Evolutionary conservation across 192 early-diverging fungal genomes (phyloP).

Genomic region (Dispira parvispora): DNA sequence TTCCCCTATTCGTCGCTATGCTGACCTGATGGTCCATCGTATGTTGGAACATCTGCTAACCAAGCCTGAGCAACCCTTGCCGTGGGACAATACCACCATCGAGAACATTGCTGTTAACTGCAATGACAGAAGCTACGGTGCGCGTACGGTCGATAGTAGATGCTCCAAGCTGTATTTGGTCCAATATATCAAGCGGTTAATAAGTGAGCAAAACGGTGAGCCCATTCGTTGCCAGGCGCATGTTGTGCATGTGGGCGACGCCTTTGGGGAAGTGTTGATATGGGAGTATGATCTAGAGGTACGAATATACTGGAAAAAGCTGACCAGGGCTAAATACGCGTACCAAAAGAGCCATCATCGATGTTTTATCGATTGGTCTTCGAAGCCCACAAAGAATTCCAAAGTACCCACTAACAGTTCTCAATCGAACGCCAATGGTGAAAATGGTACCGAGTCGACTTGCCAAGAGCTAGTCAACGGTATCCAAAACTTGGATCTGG

Average conservation of each 20-base stretch:
- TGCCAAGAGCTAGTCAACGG: too few relatives aligned
- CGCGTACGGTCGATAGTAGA: conserved; percentile 58
- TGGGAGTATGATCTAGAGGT: neutral
- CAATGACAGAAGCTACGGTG: conserved; percentile 77
- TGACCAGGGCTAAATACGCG: too few relatives aligned
- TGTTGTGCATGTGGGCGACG: neutral
- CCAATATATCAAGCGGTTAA: neutral
- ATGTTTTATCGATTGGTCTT: too few relatives aligned
- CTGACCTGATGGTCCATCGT: conserved; percentile 91
- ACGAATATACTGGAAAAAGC: neutral
- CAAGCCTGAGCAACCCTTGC: conserved; percentile 10
- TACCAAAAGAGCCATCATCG: too few relatives aligned
- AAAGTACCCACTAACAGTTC: too few relatives aligned
- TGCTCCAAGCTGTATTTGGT: conserved; percentile 1
- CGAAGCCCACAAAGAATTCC: too few relatives aligned
- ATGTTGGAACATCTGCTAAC: conserved; percentile 34
- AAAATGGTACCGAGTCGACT: too few relatives aligned
- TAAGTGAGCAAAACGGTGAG: neutral
- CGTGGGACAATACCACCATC: conserved; percentile 11
- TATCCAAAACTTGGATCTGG: too few relatives aligned
- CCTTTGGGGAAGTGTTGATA: neutral
- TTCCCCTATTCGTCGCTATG: conserved; percentile 96
- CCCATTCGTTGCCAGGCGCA: neutral
- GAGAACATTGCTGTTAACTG: conserved; percentile 52
- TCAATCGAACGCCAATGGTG: too few relatives aligned